Evolutionary conservation across 1,284 basidiomycete genomes (phyloP).

Genomic region (Naganishia sp.): DNA sequence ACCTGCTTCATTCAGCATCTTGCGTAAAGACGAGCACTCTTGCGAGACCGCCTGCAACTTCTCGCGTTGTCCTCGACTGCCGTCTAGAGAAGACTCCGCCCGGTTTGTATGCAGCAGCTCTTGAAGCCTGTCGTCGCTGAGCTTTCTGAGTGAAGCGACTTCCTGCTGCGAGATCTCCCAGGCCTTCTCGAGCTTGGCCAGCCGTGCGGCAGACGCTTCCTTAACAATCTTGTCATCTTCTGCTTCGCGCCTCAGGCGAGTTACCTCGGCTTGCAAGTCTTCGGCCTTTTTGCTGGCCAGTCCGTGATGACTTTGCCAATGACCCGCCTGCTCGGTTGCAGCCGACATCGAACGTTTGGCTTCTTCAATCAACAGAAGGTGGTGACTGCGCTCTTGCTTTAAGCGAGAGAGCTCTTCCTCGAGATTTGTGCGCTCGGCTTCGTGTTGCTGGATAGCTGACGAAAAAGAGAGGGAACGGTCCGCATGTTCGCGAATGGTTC

Average conservation of each 20-base stretch:
- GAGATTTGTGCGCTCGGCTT: conserved; percentile 72
- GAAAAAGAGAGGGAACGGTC: conserved; percentile 74
- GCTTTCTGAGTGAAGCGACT: conserved; percentile 76
- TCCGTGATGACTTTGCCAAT: conserved; percentile 54
- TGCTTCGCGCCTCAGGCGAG: conserved; percentile 58
- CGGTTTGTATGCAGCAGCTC: conserved; percentile 81
- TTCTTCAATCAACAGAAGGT: conserved; percentile 82
- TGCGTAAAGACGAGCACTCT: conserved; percentile 70
- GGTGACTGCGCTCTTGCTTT: conserved; percentile 69
- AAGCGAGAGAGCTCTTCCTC: conserved; percentile 73
- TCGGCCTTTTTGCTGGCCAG: conserved; percentile 8
- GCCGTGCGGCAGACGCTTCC: conserved; percentile 65
- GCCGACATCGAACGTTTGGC: conserved; percentile 74
- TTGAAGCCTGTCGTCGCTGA: conserved; percentile 80
- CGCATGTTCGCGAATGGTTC: conserved; percentile 72
- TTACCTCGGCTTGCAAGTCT: conserved; percentile 15
- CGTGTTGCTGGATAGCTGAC: conserved; percentile 73
- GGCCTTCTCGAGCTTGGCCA: conserved; percentile 76
- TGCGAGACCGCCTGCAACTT: conserved; percentile 76
- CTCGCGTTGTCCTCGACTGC: conserved; percentile 60
- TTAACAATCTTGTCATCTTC: conserved; percentile 71
- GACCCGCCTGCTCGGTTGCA: conserved; percentile 62
- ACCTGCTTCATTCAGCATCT: conserved; percentile 74
- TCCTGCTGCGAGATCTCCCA: conserved; percentile 88
- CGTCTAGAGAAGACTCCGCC: conserved; percentile 73